A percentile compares a stretch with the other conserved stretches of the same genome.
Conservation (phyloP, 192 early-diverging fungal species). For the Cetraspora pellucida region DNA sequence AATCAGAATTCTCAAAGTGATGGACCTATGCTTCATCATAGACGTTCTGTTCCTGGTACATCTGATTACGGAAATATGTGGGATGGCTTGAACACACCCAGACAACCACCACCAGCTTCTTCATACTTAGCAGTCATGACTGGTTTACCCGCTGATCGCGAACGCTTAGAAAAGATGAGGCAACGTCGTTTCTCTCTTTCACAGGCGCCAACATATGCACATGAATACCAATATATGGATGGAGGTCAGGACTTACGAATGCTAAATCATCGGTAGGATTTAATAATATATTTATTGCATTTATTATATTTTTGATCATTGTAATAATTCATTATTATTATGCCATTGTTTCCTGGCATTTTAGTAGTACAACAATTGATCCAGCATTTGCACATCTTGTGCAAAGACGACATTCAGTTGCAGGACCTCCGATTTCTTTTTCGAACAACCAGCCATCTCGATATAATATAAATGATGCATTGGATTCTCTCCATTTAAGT, state of each 20-base stretch:
- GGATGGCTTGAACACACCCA: constrained; percentile 42
- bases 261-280: constrained; percentile 28
- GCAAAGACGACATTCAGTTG: constrained; percentile 56
- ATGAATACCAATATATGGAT: constrained; percentile 29
- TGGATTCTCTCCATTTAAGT: constrained; percentile 41
- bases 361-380: constrained; percentile 28
- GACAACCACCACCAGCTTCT: constrained; percentile 30
- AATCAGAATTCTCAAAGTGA: constrained; percentile 36
- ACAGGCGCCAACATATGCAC: constrained; percentile 40
- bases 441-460: constrained; percentile 34
- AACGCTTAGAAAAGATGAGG: constrained; percentile 53
- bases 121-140: constrained; percentile 27
- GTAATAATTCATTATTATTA: constrained; percentile 23
- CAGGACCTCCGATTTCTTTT: constrained; percentile 48
- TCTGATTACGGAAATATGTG: constrained; percentile 47
- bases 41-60: constrained; percentile 60
- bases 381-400: constrained; percentile 34
- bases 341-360: not conserved
- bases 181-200: constrained; percentile 64
- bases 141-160: constrained; percentile 40
- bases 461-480: constrained; percentile 34
- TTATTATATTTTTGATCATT: not conserved
- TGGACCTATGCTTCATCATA: constrained; percentile 46
- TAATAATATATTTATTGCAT: not conserved
- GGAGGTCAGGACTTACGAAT: constrained; percentile 26